Conservation (phyloP, 176 grass and related monocot species). For the bread wheat (Triticum aestivum) region DNA sequence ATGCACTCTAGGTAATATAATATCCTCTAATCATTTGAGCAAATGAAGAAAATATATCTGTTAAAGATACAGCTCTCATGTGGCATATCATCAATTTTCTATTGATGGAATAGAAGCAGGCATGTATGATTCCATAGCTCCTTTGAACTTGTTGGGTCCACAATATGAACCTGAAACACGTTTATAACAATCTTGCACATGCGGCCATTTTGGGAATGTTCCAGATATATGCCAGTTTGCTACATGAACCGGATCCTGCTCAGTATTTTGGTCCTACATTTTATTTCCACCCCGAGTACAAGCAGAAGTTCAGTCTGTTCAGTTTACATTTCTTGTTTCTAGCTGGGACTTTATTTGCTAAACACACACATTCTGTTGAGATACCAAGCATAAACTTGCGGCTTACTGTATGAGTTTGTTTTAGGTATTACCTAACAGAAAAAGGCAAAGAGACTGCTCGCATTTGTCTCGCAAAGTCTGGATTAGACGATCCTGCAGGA, state of each 20-base stretch:
- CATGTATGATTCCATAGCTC: not conserved
- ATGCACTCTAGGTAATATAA: not conserved
- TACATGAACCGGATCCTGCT: not conserved
- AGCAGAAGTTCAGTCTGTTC: not conserved
- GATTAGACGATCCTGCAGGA: slow-evolving; percentile 43
- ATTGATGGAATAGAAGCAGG: not conserved
- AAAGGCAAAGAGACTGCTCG: slow-evolving; percentile 61
- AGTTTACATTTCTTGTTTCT: not conserved
- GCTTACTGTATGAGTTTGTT: slow-evolving; percentile 12
- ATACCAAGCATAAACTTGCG: not conserved
- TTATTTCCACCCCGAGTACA: not conserved
- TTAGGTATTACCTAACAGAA: slow-evolving; percentile 77
- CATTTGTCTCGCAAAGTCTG: slow-evolving; percentile 58
- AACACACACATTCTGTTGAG: slow-evolving; percentile 1
- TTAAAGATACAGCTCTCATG: not conserved
- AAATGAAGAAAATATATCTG: not conserved
- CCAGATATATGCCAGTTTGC: not conserved
- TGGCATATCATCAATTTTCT: not conserved
- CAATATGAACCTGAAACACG: not conserved
- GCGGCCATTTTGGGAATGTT: not conserved
- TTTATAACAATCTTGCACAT: not conserved
- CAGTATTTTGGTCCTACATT: slow-evolving; percentile 18
- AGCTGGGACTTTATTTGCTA: not conserved
- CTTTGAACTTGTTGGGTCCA: not conserved
- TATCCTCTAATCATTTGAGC: slow-evolving; percentile 1